These are phyloP conservation scores for Hypholoma fasciculare DNA, from an alignment of 768 basidiomycete species.

Conservation along the genomic window DNA sequence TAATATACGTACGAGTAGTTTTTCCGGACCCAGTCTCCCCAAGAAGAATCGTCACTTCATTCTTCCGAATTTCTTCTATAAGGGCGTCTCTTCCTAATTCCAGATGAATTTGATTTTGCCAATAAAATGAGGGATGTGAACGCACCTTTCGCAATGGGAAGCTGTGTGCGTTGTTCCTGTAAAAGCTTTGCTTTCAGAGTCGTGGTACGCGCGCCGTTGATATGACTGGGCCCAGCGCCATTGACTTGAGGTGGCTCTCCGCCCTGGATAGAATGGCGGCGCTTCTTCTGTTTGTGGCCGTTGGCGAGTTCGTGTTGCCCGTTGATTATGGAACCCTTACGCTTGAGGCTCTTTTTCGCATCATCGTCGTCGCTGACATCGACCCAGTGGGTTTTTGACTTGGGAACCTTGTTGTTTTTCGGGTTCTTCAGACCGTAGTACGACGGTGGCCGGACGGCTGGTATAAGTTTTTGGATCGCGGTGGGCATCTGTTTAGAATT, in stretches of 20 bases:
- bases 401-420: slow-evolving; percentile 25
- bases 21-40: slow-evolving; percentile 99
- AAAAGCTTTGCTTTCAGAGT: slow-evolving; percentile 34
- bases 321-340: slow-evolving; percentile 26
- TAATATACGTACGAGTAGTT: slow-evolving; percentile 83
- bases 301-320: slow-evolving; percentile 21
- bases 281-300: slow-evolving; percentile 33
- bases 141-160: slow-evolving; percentile 81
- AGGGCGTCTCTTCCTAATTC: slow-evolving; percentile 71
- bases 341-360: slow-evolving; percentile 27
- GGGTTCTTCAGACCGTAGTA: slow-evolving; percentile 22
- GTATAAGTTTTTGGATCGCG: slow-evolving; percentile 17
- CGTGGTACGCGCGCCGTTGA: slow-evolving; percentile 10
- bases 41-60: slow-evolving; percentile 86
- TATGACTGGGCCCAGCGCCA: slow-evolving; percentile 13
- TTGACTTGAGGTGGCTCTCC: slow-evolving; percentile 11
- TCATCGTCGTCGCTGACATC: slow-evolving; percentile 42
- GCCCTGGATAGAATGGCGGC: slow-evolving; percentile 22
- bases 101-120: slow-evolving; percentile 1
- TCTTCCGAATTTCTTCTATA: slow-evolving; percentile 66
- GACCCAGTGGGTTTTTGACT: slow-evolving; percentile 32
- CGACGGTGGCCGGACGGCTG: slow-evolving; percentile 19
- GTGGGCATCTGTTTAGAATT: slow-evolving; percentile 16
- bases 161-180: slow-evolving; percentile 64
- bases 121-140: slow-evolving; percentile 4